Base-by-base conservation (phyloP, 73 alveolate species). In the Diophrys sp. region DNA sequence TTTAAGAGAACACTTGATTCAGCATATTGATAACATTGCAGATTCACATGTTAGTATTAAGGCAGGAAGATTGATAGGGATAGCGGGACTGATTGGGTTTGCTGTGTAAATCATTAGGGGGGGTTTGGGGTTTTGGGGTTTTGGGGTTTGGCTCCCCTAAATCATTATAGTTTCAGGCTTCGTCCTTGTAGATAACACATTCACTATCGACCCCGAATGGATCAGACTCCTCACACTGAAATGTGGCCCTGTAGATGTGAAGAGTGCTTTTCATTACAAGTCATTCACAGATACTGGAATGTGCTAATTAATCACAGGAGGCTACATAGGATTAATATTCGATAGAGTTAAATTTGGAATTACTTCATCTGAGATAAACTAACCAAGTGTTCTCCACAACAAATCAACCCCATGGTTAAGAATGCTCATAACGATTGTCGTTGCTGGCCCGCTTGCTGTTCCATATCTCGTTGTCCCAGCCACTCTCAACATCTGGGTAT, bases 11-110 rank as follows among this genome's bases (percentile, higher is more conserved):
- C 78, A 73, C 11, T 31, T 81, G 14, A 54, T 53, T 54, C 33
- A 54, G 31, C 83, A 81, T 28, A 11, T 81, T 1, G 57, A 73
- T 1, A 26, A 26, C 73, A 26, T 66, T n/a, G n/a, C n/a, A n/a
- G n/a, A n/a, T n/a, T n/a, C n/a, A n/a, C n/a, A n/a, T n/a, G n/a
- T n/a, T n/a, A n/a, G n/a, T n/a, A n/a, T n/a, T n/a, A n/a, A n/a
- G n/a, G n/a, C n/a, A n/a, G n/a, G n/a, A n/a, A n/a, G n/a, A n/a
- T n/a, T n/a, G n/a, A n/a, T n/a, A n/a, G n/a, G n/a, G n/a, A n/a
- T n/a, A n/a, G n/a, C n/a, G n/a, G n/a, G n/a, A n/a, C n/a, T n/a
- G n/a, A n/a, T n/a, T n/a, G n/a, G n/a, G n/a, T n/a, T n/a, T n/a
- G n/a, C n/a, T n/a, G n/a, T n/a, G n/a, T n/a, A n/a, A n/a, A n/a